A percentile compares a stretch with the other conserved stretches of the same genome.
Conservation (phyloP, 2,329 filamentous ascomycete genomes). For the Colletotrichum acutatum region DNA sequence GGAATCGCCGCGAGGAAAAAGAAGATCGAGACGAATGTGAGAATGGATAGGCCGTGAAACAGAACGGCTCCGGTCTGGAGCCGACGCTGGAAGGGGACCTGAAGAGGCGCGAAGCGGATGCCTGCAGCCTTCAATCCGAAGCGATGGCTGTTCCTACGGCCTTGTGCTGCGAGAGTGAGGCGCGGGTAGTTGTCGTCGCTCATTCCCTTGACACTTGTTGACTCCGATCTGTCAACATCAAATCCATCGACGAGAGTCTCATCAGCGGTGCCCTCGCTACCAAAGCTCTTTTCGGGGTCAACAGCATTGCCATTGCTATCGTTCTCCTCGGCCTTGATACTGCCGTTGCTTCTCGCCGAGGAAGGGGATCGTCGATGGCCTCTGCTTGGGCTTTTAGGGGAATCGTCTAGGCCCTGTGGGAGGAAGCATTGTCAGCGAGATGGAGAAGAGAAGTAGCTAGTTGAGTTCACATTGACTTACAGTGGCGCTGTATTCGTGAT, state of each 20-base stretch:
- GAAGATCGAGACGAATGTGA: conserved; percentile 80
- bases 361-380: conserved; percentile 12
- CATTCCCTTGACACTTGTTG: conserved; percentile 25
- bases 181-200: conserved; percentile 33
- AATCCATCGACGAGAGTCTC: conserved; percentile 33
- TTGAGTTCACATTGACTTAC: background rate
- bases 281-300: conserved; percentile 23
- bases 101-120: conserved; percentile 86
- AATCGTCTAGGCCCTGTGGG: conserved; percentile 21
- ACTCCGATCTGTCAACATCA: conserved; percentile 20
- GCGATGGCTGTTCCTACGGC: conserved; percentile 37
- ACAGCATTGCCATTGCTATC: conserved; percentile 15
- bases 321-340: conserved; percentile 10
- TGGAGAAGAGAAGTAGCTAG: too few species aligned
- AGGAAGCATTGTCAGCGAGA: background rate
- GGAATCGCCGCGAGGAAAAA: conserved; percentile 93
- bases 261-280: conserved; percentile 32
- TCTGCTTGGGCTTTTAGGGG: conserved; percentile 13
- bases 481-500: conserved; percentile 9
- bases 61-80: conserved; percentile 83
- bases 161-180: conserved; percentile 12
- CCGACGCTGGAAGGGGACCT: conserved; percentile 76
- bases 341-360: conserved; percentile 6
- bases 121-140: conserved; percentile 55
- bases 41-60: conserved; percentile 77